Conservation (phyloP, 164 flowering plant genomes). For the Aristolochia fimbriata region DNA sequence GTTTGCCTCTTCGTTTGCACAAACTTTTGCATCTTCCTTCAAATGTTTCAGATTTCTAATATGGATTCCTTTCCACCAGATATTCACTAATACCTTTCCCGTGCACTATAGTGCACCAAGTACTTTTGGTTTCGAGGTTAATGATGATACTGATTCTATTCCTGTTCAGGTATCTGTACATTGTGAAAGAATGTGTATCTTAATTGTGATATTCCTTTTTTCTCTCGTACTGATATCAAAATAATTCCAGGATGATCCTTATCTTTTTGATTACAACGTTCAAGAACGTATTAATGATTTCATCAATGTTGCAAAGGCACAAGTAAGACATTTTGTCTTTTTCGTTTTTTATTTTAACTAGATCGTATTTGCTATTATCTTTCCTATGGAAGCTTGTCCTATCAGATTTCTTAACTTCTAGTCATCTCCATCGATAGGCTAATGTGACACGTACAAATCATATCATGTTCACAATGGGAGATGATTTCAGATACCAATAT, state of each 20-base stretch:
- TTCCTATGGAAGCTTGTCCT: neutral
- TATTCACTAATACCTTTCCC: conserved; percentile 72
- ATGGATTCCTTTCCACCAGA: conserved; percentile 25
- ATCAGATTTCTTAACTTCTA: neutral
- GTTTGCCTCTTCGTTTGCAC: conserved; percentile 15
- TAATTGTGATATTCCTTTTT: neutral
- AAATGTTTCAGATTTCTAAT: conserved; percentile 5
- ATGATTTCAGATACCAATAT: conserved; percentile 82
- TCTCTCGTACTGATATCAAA: conserved; percentile 6
- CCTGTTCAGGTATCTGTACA: conserved; percentile 59
- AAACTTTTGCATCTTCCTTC: neutral
- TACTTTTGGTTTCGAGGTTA: conserved; percentile 70
- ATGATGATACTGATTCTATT: conserved; percentile 19
- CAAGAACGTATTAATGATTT: conserved; percentile 62
- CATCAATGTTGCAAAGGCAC: conserved; percentile 50
- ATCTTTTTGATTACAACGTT: conserved; percentile 63
- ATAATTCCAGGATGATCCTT: conserved; percentile 61
- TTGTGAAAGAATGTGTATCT: neutral
- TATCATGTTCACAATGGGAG: conserved; percentile 98
- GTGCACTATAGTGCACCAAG: conserved; percentile 63
- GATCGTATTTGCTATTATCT: neutral
- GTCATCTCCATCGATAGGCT: conserved; percentile 31
- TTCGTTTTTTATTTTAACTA: neutral
- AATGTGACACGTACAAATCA: conserved; percentile 78
- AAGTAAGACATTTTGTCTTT: conserved; percentile 31